These are phyloP conservation scores for Echeveria elegans DNA, from an alignment of 164 flowering plant genomes.

Conservation along the genomic window DNA sequence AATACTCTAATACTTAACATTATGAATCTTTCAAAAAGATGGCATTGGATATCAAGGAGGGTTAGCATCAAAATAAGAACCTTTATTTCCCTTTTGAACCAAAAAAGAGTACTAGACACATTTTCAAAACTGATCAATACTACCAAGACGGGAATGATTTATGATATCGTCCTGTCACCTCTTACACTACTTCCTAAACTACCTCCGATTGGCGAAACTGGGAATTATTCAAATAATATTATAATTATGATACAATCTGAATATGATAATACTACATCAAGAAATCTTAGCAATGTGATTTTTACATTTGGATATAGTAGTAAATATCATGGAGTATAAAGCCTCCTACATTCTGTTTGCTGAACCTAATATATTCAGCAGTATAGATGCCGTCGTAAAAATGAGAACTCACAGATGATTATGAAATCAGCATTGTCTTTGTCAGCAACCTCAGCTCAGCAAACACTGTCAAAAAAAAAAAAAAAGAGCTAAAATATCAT, in stretches of 20 bases:
- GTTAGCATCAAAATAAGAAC: conserved; percentile 5
- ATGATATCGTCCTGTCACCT: not conserved
- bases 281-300: too few relatives aligned
- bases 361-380: not conserved
- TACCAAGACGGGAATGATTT: not conserved
- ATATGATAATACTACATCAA: too few relatives aligned
- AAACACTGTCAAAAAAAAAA: not conserved
- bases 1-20: not conserved
- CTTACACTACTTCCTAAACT: too few relatives aligned
- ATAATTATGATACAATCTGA: too few relatives aligned
- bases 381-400: not conserved
- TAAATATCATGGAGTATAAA: not conserved
- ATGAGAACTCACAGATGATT: not conserved
- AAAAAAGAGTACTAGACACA: not conserved
- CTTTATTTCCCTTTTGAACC: not conserved
- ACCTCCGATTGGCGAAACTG: not conserved
- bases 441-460: not conserved
- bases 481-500: not conserved
- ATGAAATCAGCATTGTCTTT: not conserved
- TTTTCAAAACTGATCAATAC: not conserved
- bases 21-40: conserved; percentile 1
- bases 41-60: conserved; percentile 2
- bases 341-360: not conserved
- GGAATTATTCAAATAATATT: not conserved
- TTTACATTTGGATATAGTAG: too few relatives aligned